Evolutionary conservation across 768 basidiomycete genomes (phyloP).

Genomic region (Fomitopsis pulvina): DNA sequence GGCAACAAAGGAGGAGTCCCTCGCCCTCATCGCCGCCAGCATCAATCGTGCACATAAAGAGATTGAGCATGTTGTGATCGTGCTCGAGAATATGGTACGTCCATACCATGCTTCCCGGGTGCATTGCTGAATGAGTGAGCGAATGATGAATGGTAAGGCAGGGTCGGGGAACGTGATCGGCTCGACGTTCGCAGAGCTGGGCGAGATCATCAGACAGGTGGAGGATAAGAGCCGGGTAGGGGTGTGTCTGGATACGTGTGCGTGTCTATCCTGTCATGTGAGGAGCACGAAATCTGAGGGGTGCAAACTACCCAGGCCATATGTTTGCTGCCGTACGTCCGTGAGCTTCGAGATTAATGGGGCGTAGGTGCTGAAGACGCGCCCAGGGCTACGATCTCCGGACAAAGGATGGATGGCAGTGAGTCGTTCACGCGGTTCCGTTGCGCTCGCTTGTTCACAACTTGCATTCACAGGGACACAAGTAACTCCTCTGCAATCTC

Average conservation of each 20-base stretch:
- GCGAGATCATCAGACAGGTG: constrained; percentile 60
- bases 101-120: neutral
- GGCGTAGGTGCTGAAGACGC: neutral
- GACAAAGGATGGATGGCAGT: constrained; percentile 67
- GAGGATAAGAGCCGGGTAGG: constrained; percentile 71
- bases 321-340: constrained; percentile 66
- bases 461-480: constrained; percentile 17
- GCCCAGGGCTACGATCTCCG: constrained; percentile 75
- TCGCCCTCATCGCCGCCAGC: constrained; percentile 59
- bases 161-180: constrained; percentile 79
- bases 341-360: neutral
- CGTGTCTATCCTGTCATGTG: constrained; percentile 8
- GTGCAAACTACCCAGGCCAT: constrained; percentile 44
- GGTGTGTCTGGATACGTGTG: constrained; percentile 84
- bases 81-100: constrained; percentile 81
- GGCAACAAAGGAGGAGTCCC: constrained; percentile 52
- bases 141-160: constrained; percentile 41
- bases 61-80: constrained; percentile 50
- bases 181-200: constrained; percentile 60
- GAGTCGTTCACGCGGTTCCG: constrained; percentile 25
- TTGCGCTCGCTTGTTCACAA: constrained; percentile 12
- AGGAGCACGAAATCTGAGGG: neutral
- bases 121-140: neutral
- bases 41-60: constrained; percentile 68
- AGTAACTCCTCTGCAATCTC: neutral